phyloP scores from a whole-genome alignment of 2,329 filamentous ascomycete genomes.

The Neofusicoccum umdonicola region DNA sequence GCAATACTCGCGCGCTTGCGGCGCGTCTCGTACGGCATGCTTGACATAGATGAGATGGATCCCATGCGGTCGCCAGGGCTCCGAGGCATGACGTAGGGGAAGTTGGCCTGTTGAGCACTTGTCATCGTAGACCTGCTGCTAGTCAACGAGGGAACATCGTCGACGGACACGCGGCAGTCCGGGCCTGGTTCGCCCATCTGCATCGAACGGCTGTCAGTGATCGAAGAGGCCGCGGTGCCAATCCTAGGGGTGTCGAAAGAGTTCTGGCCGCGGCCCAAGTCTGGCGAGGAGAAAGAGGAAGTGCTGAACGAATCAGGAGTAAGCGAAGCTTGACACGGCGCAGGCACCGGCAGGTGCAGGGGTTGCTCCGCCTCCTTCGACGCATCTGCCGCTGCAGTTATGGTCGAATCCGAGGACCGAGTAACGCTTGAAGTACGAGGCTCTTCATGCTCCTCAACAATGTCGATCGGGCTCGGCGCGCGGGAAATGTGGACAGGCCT shows the following conservation, averaged over 20 bases:
- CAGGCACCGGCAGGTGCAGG: constrained; percentile 37
- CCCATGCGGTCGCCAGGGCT: constrained; percentile 41
- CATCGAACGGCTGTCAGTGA: constrained; percentile 69
- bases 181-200: constrained; percentile 72
- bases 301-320: constrained; percentile 64
- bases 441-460: constrained; percentile 49
- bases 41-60: constrained; percentile 42
- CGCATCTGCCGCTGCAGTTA: constrained; percentile 34
- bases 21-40: constrained; percentile 51
- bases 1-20: constrained; percentile 73
- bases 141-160: constrained; percentile 71
- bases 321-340: constrained; percentile 52
- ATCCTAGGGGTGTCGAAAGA: constrained; percentile 66
- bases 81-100: constrained; percentile 39
- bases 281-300: constrained; percentile 62
- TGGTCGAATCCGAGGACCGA: constrained; percentile 51
- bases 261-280: constrained; percentile 60
- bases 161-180: constrained; percentile 66
- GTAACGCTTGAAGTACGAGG: constrained; percentile 49
- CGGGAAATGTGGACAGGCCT: constrained; percentile 9
- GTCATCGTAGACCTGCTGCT: constrained; percentile 77
- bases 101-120: constrained; percentile 58
- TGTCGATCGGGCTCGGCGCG: constrained; percentile 38
- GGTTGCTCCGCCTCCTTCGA: constrained; percentile 37
- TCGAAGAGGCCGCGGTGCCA: constrained; percentile 72